Conservation (phyloP, 352 stramenopile species). For the Peronospora farinosa region DNA sequence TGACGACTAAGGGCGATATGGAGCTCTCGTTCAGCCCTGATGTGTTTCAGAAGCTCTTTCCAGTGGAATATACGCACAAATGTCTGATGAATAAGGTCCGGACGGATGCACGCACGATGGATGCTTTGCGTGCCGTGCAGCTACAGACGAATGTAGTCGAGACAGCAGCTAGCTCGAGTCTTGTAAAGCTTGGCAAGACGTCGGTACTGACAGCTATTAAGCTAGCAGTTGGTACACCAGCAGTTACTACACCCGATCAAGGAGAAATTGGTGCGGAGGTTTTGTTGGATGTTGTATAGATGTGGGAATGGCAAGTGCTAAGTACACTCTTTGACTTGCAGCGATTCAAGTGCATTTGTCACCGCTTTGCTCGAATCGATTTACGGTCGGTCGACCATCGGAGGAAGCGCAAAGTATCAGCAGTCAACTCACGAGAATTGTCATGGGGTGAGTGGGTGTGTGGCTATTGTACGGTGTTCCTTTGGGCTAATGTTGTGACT, state of each 20-base stretch:
- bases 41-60: conserved; percentile 74
- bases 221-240: conserved; percentile 63
- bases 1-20: conserved; percentile 17
- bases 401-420: conserved; percentile 74
- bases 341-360: conserved; percentile 77
- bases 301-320: not conserved
- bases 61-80: conserved; percentile 56
- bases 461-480: conserved; percentile 3
- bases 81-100: conserved; percentile 59
- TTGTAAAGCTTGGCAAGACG: conserved; percentile 72
- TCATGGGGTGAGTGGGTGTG: conserved; percentile 43
- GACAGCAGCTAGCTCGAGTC: conserved; percentile 57
- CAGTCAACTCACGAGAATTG: conserved; percentile 66
- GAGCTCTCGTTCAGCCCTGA: conserved; percentile 55
- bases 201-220: conserved; percentile 68
- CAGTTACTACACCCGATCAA: conserved; percentile 63
- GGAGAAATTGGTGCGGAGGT: conserved; percentile 51
- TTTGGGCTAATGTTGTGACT: conserved; percentile 1
- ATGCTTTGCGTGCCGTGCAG: conserved; percentile 43
- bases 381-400: conserved; percentile 57
- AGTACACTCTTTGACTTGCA: conserved; percentile 12
- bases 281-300: not conserved
- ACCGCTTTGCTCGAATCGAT: conserved; percentile 68
- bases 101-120: conserved; percentile 46
- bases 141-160: conserved; percentile 62